Percentiles rank a stretch among this genome's conserved stretches.
These are phyloP conservation scores for Arthromyces matolae DNA, from an alignment of 768 basidiomycete species.

Conservation along the genomic window DNA sequence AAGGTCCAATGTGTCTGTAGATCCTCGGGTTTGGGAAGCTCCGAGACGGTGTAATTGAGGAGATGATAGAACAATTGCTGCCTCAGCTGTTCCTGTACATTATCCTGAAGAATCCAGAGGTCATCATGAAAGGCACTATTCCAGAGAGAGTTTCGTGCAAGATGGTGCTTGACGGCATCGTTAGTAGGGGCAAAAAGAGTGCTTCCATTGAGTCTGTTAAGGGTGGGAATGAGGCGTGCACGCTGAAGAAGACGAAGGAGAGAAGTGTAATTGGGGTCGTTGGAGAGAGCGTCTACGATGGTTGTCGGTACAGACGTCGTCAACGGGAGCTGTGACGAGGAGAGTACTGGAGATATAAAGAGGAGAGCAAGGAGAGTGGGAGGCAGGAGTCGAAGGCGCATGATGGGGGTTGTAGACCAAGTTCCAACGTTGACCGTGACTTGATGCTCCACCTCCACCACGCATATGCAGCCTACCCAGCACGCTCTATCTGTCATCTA, in stretches of 20 bases:
- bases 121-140: constrained; percentile 36
- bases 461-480: constrained; percentile 45
- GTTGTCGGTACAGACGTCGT: constrained; percentile 41
- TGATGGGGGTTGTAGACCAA: constrained; percentile 6
- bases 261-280: constrained; percentile 73
- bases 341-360: constrained; percentile 26
- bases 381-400: constrained; percentile 17
- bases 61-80: constrained; percentile 95
- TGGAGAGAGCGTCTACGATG: constrained; percentile 73
- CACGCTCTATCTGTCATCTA: constrained; percentile 53
- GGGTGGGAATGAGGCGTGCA: constrained; percentile 84
- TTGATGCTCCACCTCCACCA: constrained; percentile 40
- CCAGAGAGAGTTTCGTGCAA: constrained; percentile 34
- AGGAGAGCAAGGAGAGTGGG: constrained; percentile 23
- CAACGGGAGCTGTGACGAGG: constrained; percentile 31
- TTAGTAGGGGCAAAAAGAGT: constrained; percentile 97
- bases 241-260: constrained; percentile 76
- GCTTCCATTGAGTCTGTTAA: constrained; percentile 78
- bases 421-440: neutral
- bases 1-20: constrained; percentile 54
- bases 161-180: constrained; percentile 68
- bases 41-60: constrained; percentile 71
- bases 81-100: constrained; percentile 77
- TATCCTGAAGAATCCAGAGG: constrained; percentile 52
- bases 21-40: constrained; percentile 37